Conservation (phyloP, 176 grass and related monocot genomes). For the Tuctoria greenei region DNA sequence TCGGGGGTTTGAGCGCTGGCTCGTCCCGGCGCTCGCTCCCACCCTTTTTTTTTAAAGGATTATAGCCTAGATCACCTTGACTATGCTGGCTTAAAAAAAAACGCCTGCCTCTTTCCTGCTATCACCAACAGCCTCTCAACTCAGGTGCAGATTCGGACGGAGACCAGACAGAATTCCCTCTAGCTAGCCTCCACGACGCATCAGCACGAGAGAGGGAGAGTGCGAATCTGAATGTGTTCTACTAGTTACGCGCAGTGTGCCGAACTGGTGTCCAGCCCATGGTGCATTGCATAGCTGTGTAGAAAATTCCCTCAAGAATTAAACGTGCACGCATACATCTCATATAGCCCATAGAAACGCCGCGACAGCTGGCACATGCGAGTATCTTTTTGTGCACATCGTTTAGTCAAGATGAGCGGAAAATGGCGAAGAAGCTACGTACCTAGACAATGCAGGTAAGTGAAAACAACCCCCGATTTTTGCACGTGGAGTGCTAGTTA, state of each 20-base stretch:
- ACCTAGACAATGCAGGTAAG: not conserved
- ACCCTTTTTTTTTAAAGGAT: too few species aligned
- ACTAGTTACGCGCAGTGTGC: not conserved
- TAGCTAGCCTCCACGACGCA: conserved; percentile 2
- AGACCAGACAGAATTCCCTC: conserved; percentile 21
- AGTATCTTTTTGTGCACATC: not conserved
- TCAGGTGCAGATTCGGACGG: conserved; percentile 26
- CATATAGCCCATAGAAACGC: conserved; percentile 13
- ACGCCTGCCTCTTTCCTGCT: conserved; percentile 26
- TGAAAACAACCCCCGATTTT: not conserved
- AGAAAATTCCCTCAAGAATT: conserved; percentile 24
- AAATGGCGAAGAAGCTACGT: not conserved
- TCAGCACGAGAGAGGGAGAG: conserved; percentile 3
- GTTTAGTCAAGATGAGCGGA: not conserved
- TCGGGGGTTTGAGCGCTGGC: too few species aligned
- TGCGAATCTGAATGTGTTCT: conserved; percentile 37
- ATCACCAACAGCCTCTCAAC: conserved; percentile 26
- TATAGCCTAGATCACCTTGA: too few species aligned
- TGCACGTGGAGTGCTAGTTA: conserved; percentile 4
- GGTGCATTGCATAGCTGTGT: not conserved
- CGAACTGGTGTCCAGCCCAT: not conserved
- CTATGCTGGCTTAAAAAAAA: too few species aligned
- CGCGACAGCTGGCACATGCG: not conserved
- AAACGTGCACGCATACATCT: not conserved
- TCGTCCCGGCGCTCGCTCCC: too few species aligned